phyloP scores from a whole-genome alignment of 2,329 filamentous ascomycete species.

The Penicillium corylophilum region DNA sequence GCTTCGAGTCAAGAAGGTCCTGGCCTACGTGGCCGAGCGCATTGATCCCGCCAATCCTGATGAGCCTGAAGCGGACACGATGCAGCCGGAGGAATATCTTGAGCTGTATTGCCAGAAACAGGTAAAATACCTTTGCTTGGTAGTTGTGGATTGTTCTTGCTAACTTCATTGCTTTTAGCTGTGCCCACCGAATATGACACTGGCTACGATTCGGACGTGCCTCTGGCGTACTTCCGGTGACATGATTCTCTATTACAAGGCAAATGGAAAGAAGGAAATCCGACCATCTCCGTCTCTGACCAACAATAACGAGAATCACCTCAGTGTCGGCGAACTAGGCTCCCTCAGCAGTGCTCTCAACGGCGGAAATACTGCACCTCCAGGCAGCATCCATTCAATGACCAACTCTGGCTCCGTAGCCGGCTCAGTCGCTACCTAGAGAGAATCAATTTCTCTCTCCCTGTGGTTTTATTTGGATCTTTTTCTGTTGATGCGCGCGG shows the following conservation, averaged over 20 bases:
- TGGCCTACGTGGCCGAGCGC: slow-evolving; percentile 86
- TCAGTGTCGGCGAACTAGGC: slow-evolving; percentile 10
- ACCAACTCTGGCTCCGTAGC: slow-evolving; percentile 30
- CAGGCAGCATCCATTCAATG: slow-evolving; percentile 33
- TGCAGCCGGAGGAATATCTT: slow-evolving; percentile 87
- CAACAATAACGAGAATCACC: slow-evolving; percentile 17
- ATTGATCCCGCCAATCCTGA: slow-evolving; percentile 70
- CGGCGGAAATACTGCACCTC: slow-evolving; percentile 24
- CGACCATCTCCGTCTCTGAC: slow-evolving; percentile 24
- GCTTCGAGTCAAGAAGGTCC: slow-evolving; percentile 91
- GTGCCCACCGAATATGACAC: slow-evolving; percentile 77
- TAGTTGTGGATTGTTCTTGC: slow-evolving; percentile 1
- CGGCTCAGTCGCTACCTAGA: slow-evolving; percentile 17
- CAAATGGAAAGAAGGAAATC: slow-evolving; percentile 73
- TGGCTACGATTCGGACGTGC: slow-evolving; percentile 88
- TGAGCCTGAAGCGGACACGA: slow-evolving; percentile 56
- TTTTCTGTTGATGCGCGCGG: background rate
- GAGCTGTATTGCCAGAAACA: slow-evolving; percentile 94
- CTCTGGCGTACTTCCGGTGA: slow-evolving; percentile 96
- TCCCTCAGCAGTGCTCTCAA: slow-evolving; percentile 18
- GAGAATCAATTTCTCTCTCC: background rate
- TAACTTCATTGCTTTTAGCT: slow-evolving; percentile 26
- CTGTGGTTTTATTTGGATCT: slow-evolving; percentile 3
- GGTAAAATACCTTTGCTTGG: slow-evolving; percentile 52
- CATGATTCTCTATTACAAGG: slow-evolving; percentile 84